phyloP scores from a whole-genome alignment of 1,284 basidiomycete species.

The Austropuccinia psidii region DNA sequence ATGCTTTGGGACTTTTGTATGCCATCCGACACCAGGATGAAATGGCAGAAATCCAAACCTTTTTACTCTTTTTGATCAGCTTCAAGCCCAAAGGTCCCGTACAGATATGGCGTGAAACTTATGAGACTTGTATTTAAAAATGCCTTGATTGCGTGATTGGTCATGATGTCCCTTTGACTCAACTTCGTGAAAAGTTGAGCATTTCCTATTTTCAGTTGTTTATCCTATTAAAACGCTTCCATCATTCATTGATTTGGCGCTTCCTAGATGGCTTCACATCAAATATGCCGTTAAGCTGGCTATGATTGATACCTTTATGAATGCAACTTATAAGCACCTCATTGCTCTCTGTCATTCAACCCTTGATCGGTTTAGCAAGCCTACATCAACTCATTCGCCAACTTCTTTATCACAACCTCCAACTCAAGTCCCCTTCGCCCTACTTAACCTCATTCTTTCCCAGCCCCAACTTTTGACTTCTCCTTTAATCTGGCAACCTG shows the following conservation, averaged over 20 bases:
- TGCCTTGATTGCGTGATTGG: conserved; percentile 27
- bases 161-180: not conserved
- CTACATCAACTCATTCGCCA: not conserved
- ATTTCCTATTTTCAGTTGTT: not conserved
- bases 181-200: conserved; percentile 16
- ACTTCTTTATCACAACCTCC: not conserved
- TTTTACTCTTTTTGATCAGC: conserved; percentile 23
- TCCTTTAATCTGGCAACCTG: conserved; percentile 3
- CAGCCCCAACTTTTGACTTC: conserved; percentile 8
- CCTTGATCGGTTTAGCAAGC: not conserved
- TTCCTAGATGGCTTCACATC: conserved; percentile 17
- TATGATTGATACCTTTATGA: not conserved
- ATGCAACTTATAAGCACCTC: not conserved
- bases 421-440: not conserved
- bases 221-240: too few species aligned
- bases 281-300: not conserved
- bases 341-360: not conserved
- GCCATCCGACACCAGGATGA: conserved; percentile 93
- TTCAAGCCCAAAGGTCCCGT: conserved; percentile 18
- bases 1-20: conserved; percentile 88
- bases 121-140: conserved; percentile 13
- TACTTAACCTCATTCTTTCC: conserved; percentile 6
- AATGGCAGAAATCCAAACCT: conserved; percentile 62
- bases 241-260: too few species aligned
- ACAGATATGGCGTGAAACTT: conserved; percentile 27